Evolutionary conservation across 164 flowering plant genomes (phyloP), one percentile per base, ranked within the genome.

Genomic region (Chimonanthus praecox): DNA sequence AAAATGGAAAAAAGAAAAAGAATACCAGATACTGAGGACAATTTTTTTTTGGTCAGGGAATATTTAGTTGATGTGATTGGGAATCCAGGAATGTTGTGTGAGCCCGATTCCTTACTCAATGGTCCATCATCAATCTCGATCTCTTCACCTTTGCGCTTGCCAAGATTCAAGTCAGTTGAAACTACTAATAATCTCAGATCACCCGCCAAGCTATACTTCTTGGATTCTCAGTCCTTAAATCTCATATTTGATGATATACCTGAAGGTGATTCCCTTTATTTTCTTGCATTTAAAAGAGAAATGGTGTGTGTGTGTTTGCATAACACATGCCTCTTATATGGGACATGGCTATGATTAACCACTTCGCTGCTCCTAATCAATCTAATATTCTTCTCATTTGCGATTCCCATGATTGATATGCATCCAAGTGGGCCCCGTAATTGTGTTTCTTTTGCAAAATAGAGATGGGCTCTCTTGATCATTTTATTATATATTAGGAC

Each of bases 91-190:
- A 76, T 76, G 76, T 84, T 95, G 73, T 84, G 87, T 47, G 90
- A 88, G 74, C 99, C 98, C 67, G 90, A 90, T 84, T 95, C 99
- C 76, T 78, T 89, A 80, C 86, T 91, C 70, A 95, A 95, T 85
- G 99, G 98, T 73, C 97, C 94, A 69, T 88, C 91, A 74, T 87
- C 94, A 78, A 91, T 93, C 82, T 86, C 91, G 79, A 87, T 95
- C 75, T 85, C 96, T 71, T 93, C 99, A 74, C 99, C 99, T 45
- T 78, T 95, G 86, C 92, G 95, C 68, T 87, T 88, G 80, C 99
- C 99, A 49, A 80, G 85, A 77, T 82, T 80, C 74, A 90, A 83
- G 80, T 80, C 85, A 69, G 82, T 83, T 83, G 89, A 83, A 80
- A 84, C 87, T 73, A 76, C 82, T 61, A 82, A 87, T 78, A 90